phyloP scores from a whole-genome alignment of 768 basidiomycete genomes.

The Boletellus ananas region DNA sequence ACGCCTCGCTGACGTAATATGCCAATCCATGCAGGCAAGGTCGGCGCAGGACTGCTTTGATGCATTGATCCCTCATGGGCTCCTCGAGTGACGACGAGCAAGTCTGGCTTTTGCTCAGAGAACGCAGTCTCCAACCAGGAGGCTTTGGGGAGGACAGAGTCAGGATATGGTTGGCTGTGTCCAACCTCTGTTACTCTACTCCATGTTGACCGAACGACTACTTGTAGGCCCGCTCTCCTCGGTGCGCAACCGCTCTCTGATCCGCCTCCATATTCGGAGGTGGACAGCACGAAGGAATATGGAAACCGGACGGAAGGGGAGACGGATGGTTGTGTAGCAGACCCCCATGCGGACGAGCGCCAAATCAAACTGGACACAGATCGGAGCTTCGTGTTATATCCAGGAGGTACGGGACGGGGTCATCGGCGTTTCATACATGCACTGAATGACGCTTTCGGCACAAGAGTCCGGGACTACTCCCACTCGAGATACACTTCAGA shows the following conservation, averaged over 20 bases:
- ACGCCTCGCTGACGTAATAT: conserved; percentile 23
- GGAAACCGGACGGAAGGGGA: conserved; percentile 1
- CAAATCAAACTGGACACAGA: conserved; percentile 89
- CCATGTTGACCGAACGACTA: conserved; percentile 18
- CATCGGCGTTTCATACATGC: conserved; percentile 7
- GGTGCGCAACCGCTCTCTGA: conserved; percentile 39
- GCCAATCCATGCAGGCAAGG: neutral
- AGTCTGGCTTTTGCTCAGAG: conserved; percentile 47
- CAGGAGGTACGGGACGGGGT: conserved; percentile 57
- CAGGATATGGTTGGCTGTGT: conserved; percentile 49
- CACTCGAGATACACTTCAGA: conserved; percentile 53
- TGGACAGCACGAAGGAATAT: conserved; percentile 11
- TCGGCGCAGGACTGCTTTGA: conserved; percentile 1
- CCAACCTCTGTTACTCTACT: conserved; percentile 3
- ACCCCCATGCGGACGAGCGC: conserved; percentile 69
- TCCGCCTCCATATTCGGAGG: conserved; percentile 27
- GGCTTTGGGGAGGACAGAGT: conserved; percentile 60
- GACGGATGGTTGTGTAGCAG: neutral
- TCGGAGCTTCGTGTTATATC: conserved; percentile 90
- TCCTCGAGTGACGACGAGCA: conserved; percentile 21
- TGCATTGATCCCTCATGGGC: conserved; percentile 20
- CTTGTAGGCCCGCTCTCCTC: conserved; percentile 26
- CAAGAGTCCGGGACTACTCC: conserved; percentile 16
- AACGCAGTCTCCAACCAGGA: conserved; percentile 49
- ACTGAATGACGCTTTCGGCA: conserved; percentile 8